A percentile compares a stretch with the other conserved stretches of the same genome.
phyloP scores from a whole-genome alignment of 2,329 filamentous ascomycete genomes.

The Pseudomassariella vexata region DNA sequence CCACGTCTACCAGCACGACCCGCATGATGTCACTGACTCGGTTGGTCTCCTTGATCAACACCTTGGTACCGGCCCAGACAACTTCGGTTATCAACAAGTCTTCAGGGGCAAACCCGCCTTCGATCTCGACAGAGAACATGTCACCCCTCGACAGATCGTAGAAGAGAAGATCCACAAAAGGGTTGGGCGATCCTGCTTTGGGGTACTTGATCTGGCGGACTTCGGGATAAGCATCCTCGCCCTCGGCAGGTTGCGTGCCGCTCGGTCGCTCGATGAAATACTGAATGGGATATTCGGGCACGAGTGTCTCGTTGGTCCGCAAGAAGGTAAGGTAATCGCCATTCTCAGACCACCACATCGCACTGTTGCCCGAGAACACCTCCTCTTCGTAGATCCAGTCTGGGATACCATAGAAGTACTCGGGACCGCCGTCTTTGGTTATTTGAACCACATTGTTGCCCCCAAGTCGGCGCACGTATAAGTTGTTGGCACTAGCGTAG shows the following conservation, averaged over 20 bases:
- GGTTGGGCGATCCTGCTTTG: slow-evolving; percentile 91
- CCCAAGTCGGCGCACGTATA: slow-evolving; percentile 66
- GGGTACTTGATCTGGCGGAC: slow-evolving; percentile 93
- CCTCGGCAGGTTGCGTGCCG: slow-evolving; percentile 58
- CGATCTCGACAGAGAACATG: slow-evolving; percentile 72
- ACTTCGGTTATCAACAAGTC: slow-evolving; percentile 90
- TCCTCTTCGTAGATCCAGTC: slow-evolving; percentile 96
- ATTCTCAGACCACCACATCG: slow-evolving; percentile 92
- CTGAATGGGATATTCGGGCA: slow-evolving; percentile 87
- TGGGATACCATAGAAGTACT: slow-evolving; percentile 92
- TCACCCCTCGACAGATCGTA: slow-evolving; percentile 77
- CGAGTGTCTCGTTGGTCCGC: slow-evolving; percentile 85
- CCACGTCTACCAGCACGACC: slow-evolving; percentile 78
- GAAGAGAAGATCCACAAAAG: slow-evolving; percentile 80
- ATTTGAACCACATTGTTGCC: slow-evolving; percentile 61
- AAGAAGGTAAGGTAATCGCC: slow-evolving; percentile 88
- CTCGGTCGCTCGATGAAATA: slow-evolving; percentile 89
- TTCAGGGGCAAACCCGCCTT: slow-evolving; percentile 71
- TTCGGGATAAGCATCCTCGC: slow-evolving; percentile 86
- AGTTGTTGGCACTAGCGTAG: slow-evolving; percentile 87
- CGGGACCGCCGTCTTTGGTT: slow-evolving; percentile 77
- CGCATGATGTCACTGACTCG: slow-evolving; percentile 88
- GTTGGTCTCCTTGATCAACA: slow-evolving; percentile 88
- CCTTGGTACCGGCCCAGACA: slow-evolving; percentile 80
- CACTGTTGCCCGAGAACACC: slow-evolving; percentile 72